These are phyloP conservation scores for Gypsophila paniculata DNA, from an alignment of 179 eudicot genomes.

Conservation along the genomic window DNA sequence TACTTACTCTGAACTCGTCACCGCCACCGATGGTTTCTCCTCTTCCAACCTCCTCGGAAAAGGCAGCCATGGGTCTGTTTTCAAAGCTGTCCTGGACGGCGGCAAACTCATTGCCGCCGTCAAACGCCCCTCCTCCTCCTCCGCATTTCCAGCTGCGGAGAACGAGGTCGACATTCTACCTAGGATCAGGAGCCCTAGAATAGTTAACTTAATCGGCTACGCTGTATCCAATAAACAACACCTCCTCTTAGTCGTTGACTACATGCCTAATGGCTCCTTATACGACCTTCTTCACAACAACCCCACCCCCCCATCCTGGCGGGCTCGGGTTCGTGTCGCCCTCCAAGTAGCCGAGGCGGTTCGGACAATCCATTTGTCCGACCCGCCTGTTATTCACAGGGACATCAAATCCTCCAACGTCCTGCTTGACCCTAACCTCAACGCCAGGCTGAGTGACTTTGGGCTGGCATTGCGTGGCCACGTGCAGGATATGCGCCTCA, in stretches of 20 bases:
- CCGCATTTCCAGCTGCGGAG: conserved; percentile 28
- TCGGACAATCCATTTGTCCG: conserved; percentile 40
- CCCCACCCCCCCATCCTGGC: conserved; percentile 37
- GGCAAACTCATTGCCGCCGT: conserved; percentile 56
- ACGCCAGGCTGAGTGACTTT: conserved; percentile 69
- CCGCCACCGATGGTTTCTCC: conserved; percentile 67
- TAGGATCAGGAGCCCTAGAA: conserved; percentile 29
- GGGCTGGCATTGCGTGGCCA: conserved; percentile 70
- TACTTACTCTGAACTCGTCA: conserved; percentile 40
- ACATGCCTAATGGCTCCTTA: conserved; percentile 77
- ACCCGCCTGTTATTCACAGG: conserved; percentile 75
- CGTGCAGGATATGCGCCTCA: conserved; percentile 48
- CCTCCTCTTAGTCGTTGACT: conserved; percentile 50
- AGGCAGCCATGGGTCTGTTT: conserved; percentile 82
- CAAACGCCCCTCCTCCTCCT: conserved; percentile 30
- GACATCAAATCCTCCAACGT: conserved; percentile 81
- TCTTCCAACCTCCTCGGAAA: conserved; percentile 56
- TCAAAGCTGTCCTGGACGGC: conserved; percentile 43
- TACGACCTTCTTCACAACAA: conserved; percentile 50
- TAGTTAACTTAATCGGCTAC: conserved; percentile 69
- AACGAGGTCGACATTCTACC: conserved; percentile 70
- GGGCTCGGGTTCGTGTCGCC: conserved; percentile 45
- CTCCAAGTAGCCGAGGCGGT: conserved; percentile 56
- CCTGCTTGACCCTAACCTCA: conserved; percentile 41
- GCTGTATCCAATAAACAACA: conserved; percentile 4